phyloP scores from a whole-genome alignment of 805 yeast species.

The Candida dajiaensis region DNA sequence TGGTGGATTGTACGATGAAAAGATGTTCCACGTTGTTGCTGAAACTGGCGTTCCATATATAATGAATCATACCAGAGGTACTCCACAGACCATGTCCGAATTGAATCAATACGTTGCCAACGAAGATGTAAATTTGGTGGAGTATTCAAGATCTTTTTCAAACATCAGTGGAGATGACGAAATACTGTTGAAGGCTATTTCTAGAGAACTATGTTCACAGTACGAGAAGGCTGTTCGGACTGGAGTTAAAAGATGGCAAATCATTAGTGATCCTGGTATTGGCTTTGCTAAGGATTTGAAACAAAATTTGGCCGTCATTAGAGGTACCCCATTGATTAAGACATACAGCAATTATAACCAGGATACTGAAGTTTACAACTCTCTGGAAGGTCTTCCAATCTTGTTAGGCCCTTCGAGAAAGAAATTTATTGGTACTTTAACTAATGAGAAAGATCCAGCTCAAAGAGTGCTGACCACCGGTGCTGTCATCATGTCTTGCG shows the following conservation, averaged over 20 bases:
- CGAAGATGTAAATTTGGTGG: constrained; percentile 31
- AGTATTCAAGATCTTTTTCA: constrained; percentile 24
- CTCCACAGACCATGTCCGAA: constrained; percentile 63
- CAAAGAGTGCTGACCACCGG: constrained; percentile 75
- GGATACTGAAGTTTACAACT: constrained; percentile 12
- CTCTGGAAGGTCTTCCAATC: constrained; percentile 43
- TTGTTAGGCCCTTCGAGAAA: constrained; percentile 88
- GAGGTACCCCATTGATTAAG: constrained; percentile 41
- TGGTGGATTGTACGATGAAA: constrained; percentile 65
- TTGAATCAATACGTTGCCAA: constrained; percentile 48
- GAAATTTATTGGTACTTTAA: constrained; percentile 72
- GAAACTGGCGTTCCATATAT: constrained; percentile 69
- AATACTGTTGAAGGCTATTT: constrained; percentile 48
- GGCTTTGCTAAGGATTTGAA: constrained; percentile 86
- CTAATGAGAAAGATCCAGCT: constrained; percentile 47
- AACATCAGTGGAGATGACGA: constrained; percentile 24
- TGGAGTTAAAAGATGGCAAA: constrained; percentile 86
- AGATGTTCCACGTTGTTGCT: constrained; percentile 67
- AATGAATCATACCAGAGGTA: constrained; percentile 81
- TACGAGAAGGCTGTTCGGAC: constrained; percentile 47
- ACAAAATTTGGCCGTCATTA: constrained; percentile 66
- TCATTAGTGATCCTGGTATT: constrained; percentile 88
- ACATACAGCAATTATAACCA: constrained; percentile 37
- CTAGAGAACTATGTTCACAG: constrained; percentile 56
- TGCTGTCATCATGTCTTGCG: constrained; percentile 66